Evolutionary conservation across 257 asterid species (phyloP).

Genomic region (Jacaranda copaia): DNA sequence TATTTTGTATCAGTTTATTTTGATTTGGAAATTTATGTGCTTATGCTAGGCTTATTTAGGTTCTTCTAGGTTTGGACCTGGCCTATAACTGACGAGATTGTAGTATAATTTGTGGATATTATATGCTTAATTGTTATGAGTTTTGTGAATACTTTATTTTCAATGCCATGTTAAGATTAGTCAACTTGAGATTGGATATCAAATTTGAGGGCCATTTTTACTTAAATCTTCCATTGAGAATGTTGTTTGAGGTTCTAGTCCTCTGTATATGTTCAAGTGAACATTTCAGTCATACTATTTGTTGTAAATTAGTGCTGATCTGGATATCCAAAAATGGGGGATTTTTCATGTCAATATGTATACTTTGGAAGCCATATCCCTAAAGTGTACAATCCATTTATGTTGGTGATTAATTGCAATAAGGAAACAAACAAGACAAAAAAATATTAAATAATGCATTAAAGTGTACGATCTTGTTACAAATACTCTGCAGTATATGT

Average conservation of each 20-base stretch:
- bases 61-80: too few species aligned
- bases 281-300: not conserved
- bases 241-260: not conserved
- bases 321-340: conserved; percentile 12
- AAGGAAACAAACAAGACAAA: conserved; percentile 29
- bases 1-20: too few species aligned
- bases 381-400: too few species aligned
- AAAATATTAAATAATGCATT: conserved; percentile 34
- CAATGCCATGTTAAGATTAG: too few species aligned
- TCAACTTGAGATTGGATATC: too few species aligned
- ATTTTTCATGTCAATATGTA: not conserved
- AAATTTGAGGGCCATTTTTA: not conserved
- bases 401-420: conserved; percentile 40
- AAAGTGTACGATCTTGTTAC: conserved; percentile 18
- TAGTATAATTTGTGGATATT: too few species aligned
- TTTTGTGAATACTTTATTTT: too few species aligned
- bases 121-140: too few species aligned
- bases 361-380: not conserved
- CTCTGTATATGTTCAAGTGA: not conserved
- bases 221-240: not conserved
- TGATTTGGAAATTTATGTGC: too few species aligned
- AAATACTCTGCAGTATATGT: conserved; percentile 34
- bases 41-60: too few species aligned
- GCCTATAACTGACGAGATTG: too few species aligned
- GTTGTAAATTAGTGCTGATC: conserved; percentile 8